A percentile compares a stretch with the other conserved stretches of the same genome.
phyloP scores from a whole-genome alignment of 176 grass and related monocot species.

The Thalia dealbata region DNA sequence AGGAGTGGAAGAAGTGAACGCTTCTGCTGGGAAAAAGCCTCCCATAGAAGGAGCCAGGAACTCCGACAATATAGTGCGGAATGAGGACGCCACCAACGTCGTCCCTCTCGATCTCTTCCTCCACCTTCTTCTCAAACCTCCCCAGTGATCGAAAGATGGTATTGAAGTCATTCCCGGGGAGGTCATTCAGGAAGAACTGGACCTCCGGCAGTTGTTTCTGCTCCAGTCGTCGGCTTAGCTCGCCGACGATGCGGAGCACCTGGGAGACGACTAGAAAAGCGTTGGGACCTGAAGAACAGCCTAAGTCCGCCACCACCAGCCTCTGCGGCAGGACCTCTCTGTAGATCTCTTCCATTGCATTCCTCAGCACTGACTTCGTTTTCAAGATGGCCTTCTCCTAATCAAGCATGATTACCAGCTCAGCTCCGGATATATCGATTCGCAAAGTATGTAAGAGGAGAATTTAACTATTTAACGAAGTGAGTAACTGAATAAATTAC shows the following conservation, averaged over 20 bases:
- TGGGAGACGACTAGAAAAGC: slow-evolving; percentile 27
- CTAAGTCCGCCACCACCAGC: slow-evolving; percentile 35
- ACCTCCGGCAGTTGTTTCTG: not conserved
- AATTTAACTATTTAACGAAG: too few species aligned
- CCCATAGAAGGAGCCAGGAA: slow-evolving; percentile 14
- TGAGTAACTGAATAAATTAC: not conserved
- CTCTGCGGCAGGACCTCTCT: not conserved
- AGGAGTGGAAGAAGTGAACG: slow-evolving; percentile 23
- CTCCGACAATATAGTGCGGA: not conserved
- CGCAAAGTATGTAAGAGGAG: not conserved
- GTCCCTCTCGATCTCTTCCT: not conserved
- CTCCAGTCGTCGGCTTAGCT: not conserved
- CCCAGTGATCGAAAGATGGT: slow-evolving; percentile 32
- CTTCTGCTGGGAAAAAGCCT: slow-evolving; percentile 15
- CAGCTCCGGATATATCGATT: too few species aligned
- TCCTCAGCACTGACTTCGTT: slow-evolving; percentile 17
- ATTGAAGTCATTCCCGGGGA: slow-evolving; percentile 44
- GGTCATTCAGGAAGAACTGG: slow-evolving; percentile 47
- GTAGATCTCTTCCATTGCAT: slow-evolving; percentile 13
- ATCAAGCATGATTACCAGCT: not conserved
- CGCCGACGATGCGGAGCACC: slow-evolving; percentile 12
- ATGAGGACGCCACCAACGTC: too few species aligned
- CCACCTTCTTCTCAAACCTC: not conserved
- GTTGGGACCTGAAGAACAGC: slow-evolving; percentile 36
- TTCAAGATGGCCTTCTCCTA: slow-evolving; percentile 29